Base-by-base conservation (phyloP, 495 filamentous ascomycete species). In the Staphylotrichum tortipilum region DNA sequence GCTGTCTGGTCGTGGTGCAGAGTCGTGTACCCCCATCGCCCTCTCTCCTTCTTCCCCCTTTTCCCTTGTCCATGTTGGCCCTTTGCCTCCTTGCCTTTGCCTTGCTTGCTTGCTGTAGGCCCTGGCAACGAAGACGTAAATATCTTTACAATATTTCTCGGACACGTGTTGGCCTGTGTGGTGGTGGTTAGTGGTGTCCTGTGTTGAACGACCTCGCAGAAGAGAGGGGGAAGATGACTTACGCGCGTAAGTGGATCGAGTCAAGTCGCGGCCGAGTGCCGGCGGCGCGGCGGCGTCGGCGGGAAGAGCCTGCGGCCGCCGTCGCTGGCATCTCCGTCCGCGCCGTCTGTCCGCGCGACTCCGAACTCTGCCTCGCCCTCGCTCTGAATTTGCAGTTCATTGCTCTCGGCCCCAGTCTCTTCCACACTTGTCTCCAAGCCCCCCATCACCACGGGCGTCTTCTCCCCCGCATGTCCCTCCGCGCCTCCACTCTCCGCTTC, bases 131-230 rank as follows among this genome's bases (percentile, higher is more conserved):
- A n/a, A 46, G 45, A 41, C 37, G 47, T 49, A 42, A 24, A 41
- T 40, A 49, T 49, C 37, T n/a, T 38, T 49, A 41, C 47, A 41
- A 14, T 42, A n/a, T n/a, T n/a, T n/a, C n/a, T n/a, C n/a, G n/a
- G n/a, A n/a, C n/a, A n/a, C n/a, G n/a, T n/a, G n/a, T n/a, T n/a
- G n/a, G n/a, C n/a, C n/a, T n/a, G n/a, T 40, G 2, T 22, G 24
- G 19, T 29, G 17, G 19, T 12, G 12, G 34, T 30, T 6, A 17
- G 15, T 19, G 15, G 1, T 10, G 6, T 15, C 19, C 2, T 15
- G 29, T 34, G 1, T 1, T 5, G 21, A 3, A 2, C 2, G 17
- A 11, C 3, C 10, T 19, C 2, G 29, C 1, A 1, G 7, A n/a
- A n/a, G n/a, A n/a, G n/a, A n/a, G n/a, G n/a, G 4, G 19, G 15